A percentile compares a stretch with the other conserved stretches of the same genome.
Conservation (phyloP, 805 yeast species). For the Ogataea allantospora region DNA sequence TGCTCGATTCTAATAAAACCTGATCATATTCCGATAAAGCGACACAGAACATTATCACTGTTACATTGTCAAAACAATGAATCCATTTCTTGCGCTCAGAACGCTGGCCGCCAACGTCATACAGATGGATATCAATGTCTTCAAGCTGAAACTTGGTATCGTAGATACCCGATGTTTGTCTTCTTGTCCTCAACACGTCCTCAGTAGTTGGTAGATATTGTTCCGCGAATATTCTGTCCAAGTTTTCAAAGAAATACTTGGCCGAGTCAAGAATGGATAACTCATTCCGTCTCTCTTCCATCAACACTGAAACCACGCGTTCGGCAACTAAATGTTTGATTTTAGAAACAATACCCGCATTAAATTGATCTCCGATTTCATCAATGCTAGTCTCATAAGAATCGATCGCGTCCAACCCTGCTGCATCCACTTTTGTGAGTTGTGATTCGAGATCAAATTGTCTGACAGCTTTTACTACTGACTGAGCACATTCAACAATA, state of each 20-base stretch:
- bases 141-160: constrained; percentile 80
- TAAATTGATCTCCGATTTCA: constrained; percentile 47
- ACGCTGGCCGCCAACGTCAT: constrained; percentile 94
- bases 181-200: constrained; percentile 83
- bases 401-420: constrained; percentile 44
- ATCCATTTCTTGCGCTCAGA: constrained; percentile 97
- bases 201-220: constrained; percentile 70
- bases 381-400: constrained; percentile 52
- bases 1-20: constrained; percentile 69
- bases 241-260: constrained; percentile 65
- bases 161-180: constrained; percentile 89
- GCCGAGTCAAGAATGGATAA: constrained; percentile 89
- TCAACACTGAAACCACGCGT: constrained; percentile 55
- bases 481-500: constrained; percentile 71
- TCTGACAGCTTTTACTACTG: constrained; percentile 62
- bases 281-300: constrained; percentile 59
- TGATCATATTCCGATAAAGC: constrained; percentile 92
- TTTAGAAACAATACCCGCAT: constrained; percentile 46
- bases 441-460: constrained; percentile 43
- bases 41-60: constrained; percentile 85
- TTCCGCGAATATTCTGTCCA: constrained; percentile 56
- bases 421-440: constrained; percentile 32
- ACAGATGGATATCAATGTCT: constrained; percentile 59
- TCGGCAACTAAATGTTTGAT: constrained; percentile 54
- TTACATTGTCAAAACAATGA: constrained; percentile 91